Conservation (phyloP, 2,329 filamentous ascomycete genomes). For the Tolypocladium amazonense region DNA sequence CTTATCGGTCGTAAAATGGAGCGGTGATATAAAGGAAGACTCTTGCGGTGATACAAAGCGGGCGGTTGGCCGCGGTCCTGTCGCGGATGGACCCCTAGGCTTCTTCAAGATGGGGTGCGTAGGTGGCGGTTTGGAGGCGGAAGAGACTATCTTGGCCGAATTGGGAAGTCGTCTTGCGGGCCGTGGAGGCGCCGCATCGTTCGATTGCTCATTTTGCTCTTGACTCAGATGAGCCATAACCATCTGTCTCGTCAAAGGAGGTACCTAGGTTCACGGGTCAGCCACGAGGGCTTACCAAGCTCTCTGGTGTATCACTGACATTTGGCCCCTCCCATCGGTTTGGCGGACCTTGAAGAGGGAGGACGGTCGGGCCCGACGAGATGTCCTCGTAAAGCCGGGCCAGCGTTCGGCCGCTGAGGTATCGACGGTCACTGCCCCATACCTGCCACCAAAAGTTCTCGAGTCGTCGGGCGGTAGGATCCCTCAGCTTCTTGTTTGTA, state of each 20-base stretch:
- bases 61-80: constrained; percentile 46
- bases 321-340: constrained; percentile 42
- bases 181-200: constrained; percentile 5
- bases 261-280: constrained; percentile 10
- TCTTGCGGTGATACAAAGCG: constrained; percentile 37
- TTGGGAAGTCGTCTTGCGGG: constrained; percentile 9
- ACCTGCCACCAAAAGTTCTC: constrained; percentile 60
- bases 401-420: constrained; percentile 40
- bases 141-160: constrained; percentile 20
- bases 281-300: background rate
- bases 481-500: constrained; percentile 45
- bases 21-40: too few species aligned
- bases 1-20: too few species aligned
- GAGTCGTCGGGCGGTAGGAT: constrained; percentile 51
- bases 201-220: constrained; percentile 5
- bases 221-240: constrained; percentile 12
- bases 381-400: constrained; percentile 48
- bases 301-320: constrained; percentile 20
- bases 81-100: constrained; percentile 39
- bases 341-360: constrained; percentile 41
- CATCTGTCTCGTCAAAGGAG: constrained; percentile 17
- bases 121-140: constrained; percentile 33
- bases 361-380: constrained; percentile 45
- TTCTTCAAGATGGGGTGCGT: constrained; percentile 52
- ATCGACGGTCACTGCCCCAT: constrained; percentile 46